phyloP scores from a whole-genome alignment of 768 basidiomycete species.

The Trametes elegans region DNA sequence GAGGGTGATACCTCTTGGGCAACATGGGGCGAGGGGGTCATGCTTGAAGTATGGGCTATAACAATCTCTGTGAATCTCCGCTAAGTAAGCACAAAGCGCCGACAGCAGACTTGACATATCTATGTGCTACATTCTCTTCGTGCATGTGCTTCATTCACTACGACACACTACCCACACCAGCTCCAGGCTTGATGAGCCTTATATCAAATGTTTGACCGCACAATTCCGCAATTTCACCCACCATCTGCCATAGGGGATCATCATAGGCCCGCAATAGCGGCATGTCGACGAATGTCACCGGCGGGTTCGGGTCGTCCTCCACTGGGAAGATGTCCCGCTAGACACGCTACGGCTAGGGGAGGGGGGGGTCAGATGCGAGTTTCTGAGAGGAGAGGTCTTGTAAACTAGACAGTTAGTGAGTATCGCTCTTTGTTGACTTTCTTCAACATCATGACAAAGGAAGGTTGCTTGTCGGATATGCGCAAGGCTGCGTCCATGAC shows the following conservation, averaged over 20 bases:
- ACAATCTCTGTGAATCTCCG: constrained; percentile 16
- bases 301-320: constrained; percentile 17
- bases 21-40: constrained; percentile 11
- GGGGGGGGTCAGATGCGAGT: constrained; percentile 20
- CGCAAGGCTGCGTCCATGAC: no score
- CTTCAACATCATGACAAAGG: no score
- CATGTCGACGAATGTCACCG: constrained; percentile 30
- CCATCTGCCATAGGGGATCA: constrained; percentile 26
- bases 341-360: constrained; percentile 36
- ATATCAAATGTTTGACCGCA: constrained; percentile 26
- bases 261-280: constrained; percentile 25
- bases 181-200: constrained; percentile 26
- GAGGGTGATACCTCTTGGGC: constrained; percentile 10
- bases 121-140: constrained; percentile 29
- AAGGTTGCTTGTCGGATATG: no score
- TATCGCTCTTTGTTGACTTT: no score
- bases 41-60: constrained; percentile 17
- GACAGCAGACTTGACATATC: constrained; percentile 6
- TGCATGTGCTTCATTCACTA: constrained; percentile 37
- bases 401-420: no score
- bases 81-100: not conserved
- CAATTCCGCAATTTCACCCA: constrained; percentile 33
- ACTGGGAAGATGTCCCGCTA: constrained; percentile 25
- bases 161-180: not conserved
- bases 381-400: constrained; percentile 20